Conservation (phyloP, 805 yeast genomes). For the Kodamaea sagamina region DNA sequence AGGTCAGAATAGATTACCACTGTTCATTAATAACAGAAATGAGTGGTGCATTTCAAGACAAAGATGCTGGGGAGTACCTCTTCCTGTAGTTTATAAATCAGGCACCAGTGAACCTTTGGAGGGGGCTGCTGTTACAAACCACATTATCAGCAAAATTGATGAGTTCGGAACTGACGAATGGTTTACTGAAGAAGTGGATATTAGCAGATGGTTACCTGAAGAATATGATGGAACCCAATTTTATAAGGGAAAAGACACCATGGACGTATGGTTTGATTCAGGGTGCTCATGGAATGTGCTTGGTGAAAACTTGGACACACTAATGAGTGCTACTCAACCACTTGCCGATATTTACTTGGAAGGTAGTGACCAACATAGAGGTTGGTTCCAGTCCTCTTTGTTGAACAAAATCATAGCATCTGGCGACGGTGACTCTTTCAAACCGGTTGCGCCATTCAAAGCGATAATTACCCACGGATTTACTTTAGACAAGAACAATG, state of each 20-base stretch:
- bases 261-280: conserved; percentile 99
- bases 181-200: conserved; percentile 60
- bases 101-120: conserved; percentile 65
- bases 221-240: conserved; percentile 46
- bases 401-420: conserved; percentile 66
- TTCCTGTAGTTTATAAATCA: conserved; percentile 71
- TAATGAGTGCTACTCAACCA: conserved; percentile 25
- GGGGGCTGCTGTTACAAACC: conserved; percentile 55
- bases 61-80: conserved; percentile 97
- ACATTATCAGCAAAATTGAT: conserved; percentile 58
- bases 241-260: conserved; percentile 78
- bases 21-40: conserved; percentile 74
- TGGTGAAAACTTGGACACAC: conserved; percentile 41
- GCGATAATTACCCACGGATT: conserved; percentile 91
- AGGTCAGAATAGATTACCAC: conserved; percentile 67
- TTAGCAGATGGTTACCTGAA: conserved; percentile 75
- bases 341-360: conserved; percentile 83
- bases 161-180: conserved; percentile 73
- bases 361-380: conserved; percentile 98
- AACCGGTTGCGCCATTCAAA: conserved; percentile 59
- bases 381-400: conserved; percentile 97
- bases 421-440: conserved; percentile 42
- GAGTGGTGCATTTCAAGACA: conserved; percentile 99
- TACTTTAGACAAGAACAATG: conserved; percentile 79
- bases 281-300: conserved; percentile 88